These are phyloP conservation scores for Phialocephala sp. DNA, from an alignment of 2,329 filamentous ascomycete species.

Conservation along the genomic window DNA sequence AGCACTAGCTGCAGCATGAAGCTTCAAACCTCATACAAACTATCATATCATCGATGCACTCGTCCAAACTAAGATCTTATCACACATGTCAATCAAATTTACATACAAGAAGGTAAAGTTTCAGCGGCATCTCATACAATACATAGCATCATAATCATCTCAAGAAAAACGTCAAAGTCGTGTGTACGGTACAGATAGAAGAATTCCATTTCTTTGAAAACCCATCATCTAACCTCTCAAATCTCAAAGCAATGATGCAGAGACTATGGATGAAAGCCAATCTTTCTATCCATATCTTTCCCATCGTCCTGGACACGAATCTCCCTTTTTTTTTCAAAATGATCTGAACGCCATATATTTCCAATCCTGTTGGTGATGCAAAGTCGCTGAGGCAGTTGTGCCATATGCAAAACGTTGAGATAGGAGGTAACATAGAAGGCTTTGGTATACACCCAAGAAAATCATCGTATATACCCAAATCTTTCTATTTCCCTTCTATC, in stretches of 20 bases:
- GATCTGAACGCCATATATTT: background rate
- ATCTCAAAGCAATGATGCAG: background rate
- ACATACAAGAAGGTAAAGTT: background rate
- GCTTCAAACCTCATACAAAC: no score
- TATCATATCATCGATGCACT: no score
- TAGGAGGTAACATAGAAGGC: background rate
- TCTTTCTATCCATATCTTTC: background rate
- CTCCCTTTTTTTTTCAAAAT: slow-evolving; percentile 2
- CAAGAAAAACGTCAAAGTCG: background rate
- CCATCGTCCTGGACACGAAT: background rate
- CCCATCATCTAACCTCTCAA: background rate
- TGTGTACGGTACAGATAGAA: background rate
- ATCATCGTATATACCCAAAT: background rate
- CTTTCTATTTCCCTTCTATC: background rate
- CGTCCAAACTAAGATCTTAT: no score
- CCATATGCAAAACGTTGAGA: background rate
- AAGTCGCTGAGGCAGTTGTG: background rate
- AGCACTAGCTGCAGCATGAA: no score
- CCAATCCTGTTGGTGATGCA: slow-evolving; percentile 6
- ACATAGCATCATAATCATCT: slow-evolving; percentile 4
- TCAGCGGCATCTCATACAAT: slow-evolving; percentile 1
- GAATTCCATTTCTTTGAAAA: background rate
- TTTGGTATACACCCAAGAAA: background rate
- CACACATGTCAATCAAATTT: no score
- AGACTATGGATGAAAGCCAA: no score